Evolutionary conservation across 192 early-diverging fungal species (phyloP).

Genomic region (Coemansia sp.): DNA sequence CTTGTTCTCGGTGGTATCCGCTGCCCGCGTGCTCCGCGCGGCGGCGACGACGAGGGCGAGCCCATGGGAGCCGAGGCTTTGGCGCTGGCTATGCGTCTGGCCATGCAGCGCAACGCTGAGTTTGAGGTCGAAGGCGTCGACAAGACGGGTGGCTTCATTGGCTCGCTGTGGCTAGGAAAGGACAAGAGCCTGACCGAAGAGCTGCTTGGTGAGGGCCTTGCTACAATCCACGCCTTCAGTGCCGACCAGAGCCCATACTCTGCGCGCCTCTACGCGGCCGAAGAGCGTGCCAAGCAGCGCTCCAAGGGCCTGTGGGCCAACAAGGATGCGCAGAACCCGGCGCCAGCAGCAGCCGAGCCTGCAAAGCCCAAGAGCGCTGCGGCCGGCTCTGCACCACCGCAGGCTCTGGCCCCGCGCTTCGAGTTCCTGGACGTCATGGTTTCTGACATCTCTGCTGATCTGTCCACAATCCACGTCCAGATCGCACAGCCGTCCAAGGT

Average conservation of each 20-base stretch:
- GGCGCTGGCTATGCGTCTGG: constrained; percentile 57
- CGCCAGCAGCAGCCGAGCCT: constrained; percentile 8
- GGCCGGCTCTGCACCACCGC: constrained; percentile 2
- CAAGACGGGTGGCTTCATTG: constrained; percentile 91
- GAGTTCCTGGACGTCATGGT: constrained; percentile 76
- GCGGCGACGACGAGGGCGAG: constrained; percentile 73
- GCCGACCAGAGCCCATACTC: constrained; percentile 76
- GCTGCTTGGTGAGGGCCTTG: constrained; percentile 77
- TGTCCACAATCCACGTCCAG: constrained; percentile 62
- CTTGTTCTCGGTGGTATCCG: constrained; percentile 85
- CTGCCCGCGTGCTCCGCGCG: constrained; percentile 73
- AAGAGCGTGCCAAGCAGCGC: constrained; percentile 67
- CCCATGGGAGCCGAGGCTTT: constrained; percentile 84
- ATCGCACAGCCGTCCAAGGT: constrained; percentile 54
- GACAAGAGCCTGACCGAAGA: constrained; percentile 68
- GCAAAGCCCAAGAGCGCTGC: too few relatives aligned
- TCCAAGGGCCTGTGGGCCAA: constrained; percentile 70
- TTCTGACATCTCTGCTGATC: constrained; percentile 58
- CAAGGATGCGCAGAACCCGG: constrained; percentile 26
- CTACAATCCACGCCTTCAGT: constrained; percentile 78
- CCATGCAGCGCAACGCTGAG: constrained; percentile 92
- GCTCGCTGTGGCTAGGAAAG: constrained; percentile 69
- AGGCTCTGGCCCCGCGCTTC: constrained; percentile 35
- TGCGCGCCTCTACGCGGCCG: constrained; percentile 69
- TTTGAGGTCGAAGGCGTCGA: constrained; percentile 84